phyloP scores from a whole-genome alignment of 352 stramenopile species.

The Globisporangium cylindrosporum region DNA sequence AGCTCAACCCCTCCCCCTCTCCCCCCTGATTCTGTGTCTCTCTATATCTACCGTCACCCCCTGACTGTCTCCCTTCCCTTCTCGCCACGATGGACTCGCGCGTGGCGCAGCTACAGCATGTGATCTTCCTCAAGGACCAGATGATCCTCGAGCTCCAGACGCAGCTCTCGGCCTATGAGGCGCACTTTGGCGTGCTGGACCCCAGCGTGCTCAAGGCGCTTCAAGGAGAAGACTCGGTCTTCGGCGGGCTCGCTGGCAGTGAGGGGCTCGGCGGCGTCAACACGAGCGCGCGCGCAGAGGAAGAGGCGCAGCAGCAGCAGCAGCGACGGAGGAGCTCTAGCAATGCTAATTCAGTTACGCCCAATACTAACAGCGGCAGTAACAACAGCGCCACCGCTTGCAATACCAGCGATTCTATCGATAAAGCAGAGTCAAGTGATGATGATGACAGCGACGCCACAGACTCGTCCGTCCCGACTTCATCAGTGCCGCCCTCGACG shows the following conservation, averaged over 20 bases:
- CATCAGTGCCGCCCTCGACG: background rate
- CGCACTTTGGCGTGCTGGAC: constrained; percentile 50
- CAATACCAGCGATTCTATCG: background rate
- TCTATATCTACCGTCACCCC: background rate
- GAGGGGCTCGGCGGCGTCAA: constrained; percentile 16
- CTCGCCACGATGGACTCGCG: constrained; percentile 39
- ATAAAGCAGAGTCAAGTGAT: background rate
- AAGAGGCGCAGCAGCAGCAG: constrained; percentile 14
- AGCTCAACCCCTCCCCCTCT: background rate
- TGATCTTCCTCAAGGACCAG: constrained; percentile 83
- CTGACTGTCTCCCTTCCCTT: background rate
- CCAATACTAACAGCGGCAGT: background rate
- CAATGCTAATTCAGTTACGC: background rate
- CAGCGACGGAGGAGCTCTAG: background rate
- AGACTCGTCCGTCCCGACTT: background rate
- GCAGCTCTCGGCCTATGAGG: constrained; percentile 58
- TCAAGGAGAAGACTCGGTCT: constrained; percentile 19
- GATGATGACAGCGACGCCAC: background rate
- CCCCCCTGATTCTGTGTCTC: background rate
- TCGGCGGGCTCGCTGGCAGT: background rate
- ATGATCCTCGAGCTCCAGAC: constrained; percentile 80
- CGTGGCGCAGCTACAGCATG: constrained; percentile 67
- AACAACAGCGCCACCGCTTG: background rate
- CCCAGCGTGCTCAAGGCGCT: constrained; percentile 27
- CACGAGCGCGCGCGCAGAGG: constrained; percentile 16